Evolutionary conservation across 306 rosid species (phyloP), one percentile per base, ranked within the genome.

Genomic region (Sindora glabra): DNA sequence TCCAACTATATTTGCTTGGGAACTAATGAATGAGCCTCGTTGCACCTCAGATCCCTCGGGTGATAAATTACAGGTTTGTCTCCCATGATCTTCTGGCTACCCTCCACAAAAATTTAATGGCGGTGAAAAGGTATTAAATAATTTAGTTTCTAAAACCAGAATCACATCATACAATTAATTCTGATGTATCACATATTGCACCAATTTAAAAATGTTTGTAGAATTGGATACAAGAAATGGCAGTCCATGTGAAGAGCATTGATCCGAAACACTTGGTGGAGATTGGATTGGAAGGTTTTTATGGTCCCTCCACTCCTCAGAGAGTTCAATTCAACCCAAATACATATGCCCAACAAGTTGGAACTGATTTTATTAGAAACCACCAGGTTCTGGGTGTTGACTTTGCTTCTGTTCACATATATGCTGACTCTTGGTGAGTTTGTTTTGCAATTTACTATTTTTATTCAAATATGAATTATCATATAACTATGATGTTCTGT

Each of bases 1-100:
- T 60, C 94, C 95, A 30, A 86, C 99, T 15, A 81, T 92, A 68
- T 86, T 92, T 24, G 90, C 95, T 62, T 92, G 99, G 99, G 99
- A 92, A 56, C 80, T 92, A 46, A 89, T 89, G 90, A 92, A 92
- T 17, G 99, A 89, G 59, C 95, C 99, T 68, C 82, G 95, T 40
- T 92, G 99, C 83, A 74, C 69, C 56, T 81, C 94, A 10, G 99
- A 92, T 69, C 68, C 96, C 44, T 42, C 95, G 0, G 96, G 98
- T 15, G 76, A 88, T 59, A 77, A 4, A 46, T 75, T 88, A 58
- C 98, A 92, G 96, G 95, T 88, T 26, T 23, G 73, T 15, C 49
- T 60, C 76, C 52, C 24, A 53, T 36, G 23, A 58, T 36, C 40
- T 4, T 56, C 19, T 64, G 24, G 19, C 50, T 19, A 38, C 52